Base-by-base conservation (phyloP, 495 filamentous ascomycete genomes). In the Neurospora sp. region DNA sequence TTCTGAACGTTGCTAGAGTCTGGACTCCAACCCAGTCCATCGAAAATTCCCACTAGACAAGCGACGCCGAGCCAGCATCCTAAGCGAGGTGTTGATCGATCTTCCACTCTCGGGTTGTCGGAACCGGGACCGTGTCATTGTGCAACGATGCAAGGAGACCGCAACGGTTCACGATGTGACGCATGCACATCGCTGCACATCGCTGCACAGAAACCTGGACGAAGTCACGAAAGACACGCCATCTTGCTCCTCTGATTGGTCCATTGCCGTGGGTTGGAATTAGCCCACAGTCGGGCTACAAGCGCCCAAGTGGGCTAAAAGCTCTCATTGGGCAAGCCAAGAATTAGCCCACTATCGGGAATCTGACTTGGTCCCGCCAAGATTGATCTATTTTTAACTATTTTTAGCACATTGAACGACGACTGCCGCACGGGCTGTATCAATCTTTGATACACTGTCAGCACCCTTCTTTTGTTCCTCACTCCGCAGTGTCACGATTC, bases 361-460 rank as follows among this genome's bases (percentile, higher is more conserved):
- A 71, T 74, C 69, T 70, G 42, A 73, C 37, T 59, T 35, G 74
- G 16, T 39, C 42, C 68, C 65, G 74, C 71, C 72, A 44, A 37
- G 41, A 69, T 45, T 44, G 70, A 45, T 74, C 76, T 80, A 79
- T 79, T 79, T 79, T 75, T 78, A 78, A 74, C 73, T 80, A 80
- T 79, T 80, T 79, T 80, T 79, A 80, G 78, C 70, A 73, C 6
- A 40, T 22, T 70, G 31, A 45, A 45, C 44, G 8, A 45, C 44
- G 45, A 22, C 48, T 59, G 48, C 48, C 48, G 53, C 27, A 65
- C 27, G 53, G 53, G 53, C 53, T 61, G 53, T 61, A 61, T 61
- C 53, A 61, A 61, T 61, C 53, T 61, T 61, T 14, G 22, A 61
- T 16, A 35, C 53, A 61, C 53, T 17, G 53, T 61, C 53, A 61